These are phyloP conservation scores for Malus hybrid DNA, from an alignment of 331 rosid genomes.

Conservation along the genomic window DNA sequence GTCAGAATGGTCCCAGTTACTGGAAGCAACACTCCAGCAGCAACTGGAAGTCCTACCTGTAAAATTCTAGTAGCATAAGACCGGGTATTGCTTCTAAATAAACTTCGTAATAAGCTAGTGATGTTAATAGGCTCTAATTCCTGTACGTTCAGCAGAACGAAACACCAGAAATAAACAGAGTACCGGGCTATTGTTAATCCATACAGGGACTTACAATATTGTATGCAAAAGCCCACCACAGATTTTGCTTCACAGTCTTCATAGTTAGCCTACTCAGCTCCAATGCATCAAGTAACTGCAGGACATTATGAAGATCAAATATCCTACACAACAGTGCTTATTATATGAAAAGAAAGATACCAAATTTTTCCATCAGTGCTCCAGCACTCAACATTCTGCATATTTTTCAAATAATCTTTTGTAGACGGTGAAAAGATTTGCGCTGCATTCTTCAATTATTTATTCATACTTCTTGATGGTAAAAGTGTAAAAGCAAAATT, in stretches of 20 bases:
- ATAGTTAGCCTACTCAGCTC: slow-evolving; percentile 89
- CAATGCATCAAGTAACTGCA: slow-evolving; percentile 95
- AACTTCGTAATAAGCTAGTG: background rate
- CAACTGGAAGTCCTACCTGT: slow-evolving; percentile 97
- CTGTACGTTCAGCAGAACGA: background rate
- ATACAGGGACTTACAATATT: slow-evolving; percentile 63
- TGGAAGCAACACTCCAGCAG: slow-evolving; percentile 86
- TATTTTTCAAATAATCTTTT: background rate
- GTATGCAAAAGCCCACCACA: slow-evolving; percentile 96
- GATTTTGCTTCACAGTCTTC: slow-evolving; percentile 92
- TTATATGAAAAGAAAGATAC: background rate
- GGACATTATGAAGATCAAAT: slow-evolving; percentile 19
- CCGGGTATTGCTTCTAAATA: background rate
- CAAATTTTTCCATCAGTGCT: background rate
- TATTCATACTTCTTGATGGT: background rate
- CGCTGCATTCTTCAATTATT: background rate
- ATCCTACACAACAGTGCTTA: background rate
- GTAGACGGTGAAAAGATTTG: background rate
- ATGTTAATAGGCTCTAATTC: background rate
- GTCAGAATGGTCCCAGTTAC: slow-evolving; percentile 77
- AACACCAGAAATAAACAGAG: background rate
- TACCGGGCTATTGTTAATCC: background rate
- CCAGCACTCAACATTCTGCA: background rate
- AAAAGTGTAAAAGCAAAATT: background rate
- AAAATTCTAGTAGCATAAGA: slow-evolving; percentile 15